These are phyloP conservation scores for Microbotryum violaceum DNA, from an alignment of 1,284 basidiomycete genomes.

Conservation along the genomic window DNA sequence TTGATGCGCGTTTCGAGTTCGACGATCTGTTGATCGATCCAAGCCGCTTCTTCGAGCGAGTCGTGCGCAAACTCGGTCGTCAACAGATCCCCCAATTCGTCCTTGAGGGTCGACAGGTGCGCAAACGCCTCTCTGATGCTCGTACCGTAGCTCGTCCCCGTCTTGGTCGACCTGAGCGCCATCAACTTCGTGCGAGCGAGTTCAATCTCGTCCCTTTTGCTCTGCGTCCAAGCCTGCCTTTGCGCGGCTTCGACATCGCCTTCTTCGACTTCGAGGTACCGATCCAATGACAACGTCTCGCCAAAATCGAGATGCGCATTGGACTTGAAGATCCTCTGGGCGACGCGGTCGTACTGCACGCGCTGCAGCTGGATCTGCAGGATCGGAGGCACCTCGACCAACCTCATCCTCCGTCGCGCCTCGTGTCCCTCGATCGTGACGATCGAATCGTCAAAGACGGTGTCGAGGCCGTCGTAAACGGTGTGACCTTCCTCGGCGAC, in stretches of 20 bases:
- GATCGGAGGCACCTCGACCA: conserved; percentile 79
- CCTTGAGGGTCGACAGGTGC: conserved; percentile 27
- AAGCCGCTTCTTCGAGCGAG: conserved; percentile 56
- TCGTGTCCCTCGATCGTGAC: conserved; percentile 83
- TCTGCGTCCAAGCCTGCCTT: conserved; percentile 60
- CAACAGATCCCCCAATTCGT: conserved; percentile 41
- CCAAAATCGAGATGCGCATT: conserved; percentile 89
- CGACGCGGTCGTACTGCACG: conserved; percentile 91
- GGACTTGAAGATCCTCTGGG: conserved; percentile 82
- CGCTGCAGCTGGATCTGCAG: conserved; percentile 93
- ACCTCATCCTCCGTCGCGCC: conserved; percentile 76
- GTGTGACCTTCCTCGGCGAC: conserved; percentile 72
- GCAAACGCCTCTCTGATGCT: conserved; percentile 34
- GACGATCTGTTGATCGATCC: conserved; percentile 46
- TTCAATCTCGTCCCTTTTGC: conserved; percentile 59
- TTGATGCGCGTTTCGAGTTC: conserved; percentile 10
- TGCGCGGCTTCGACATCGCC: conserved; percentile 49
- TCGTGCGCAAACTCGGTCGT: conserved; percentile 48
- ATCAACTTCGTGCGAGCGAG: conserved; percentile 55
- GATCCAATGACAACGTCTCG: conserved; percentile 80
- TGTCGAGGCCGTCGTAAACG: conserved; percentile 85
- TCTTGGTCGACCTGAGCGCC: conserved; percentile 59
- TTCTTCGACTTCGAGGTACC: conserved; percentile 65
- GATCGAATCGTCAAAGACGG: conserved; percentile 75
- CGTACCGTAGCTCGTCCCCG: conserved; percentile 9